phyloP scores from a whole-genome alignment of 805 yeast genomes.

The Ogataea ganodermae region DNA sequence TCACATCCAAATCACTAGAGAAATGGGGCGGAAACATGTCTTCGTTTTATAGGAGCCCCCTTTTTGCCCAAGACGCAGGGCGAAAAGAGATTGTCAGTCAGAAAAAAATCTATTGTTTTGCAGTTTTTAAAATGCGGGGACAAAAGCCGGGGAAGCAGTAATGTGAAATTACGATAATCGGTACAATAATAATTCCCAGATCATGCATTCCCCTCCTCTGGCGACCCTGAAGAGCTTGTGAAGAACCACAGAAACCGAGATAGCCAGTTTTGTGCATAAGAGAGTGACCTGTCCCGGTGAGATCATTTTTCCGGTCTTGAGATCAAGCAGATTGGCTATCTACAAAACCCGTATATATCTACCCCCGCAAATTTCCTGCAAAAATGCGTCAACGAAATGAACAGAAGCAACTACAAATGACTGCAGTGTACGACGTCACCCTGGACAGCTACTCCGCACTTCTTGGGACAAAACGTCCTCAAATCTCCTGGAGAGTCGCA shows the following conservation, averaged over 20 bases:
- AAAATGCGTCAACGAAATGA: too few relatives aligned
- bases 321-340: background rate
- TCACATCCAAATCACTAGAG: too few relatives aligned
- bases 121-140: background rate
- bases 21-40: too few relatives aligned
- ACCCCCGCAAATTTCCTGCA: background rate
- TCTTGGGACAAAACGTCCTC: conserved; percentile 3
- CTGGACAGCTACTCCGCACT: conserved; percentile 1
- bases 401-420: too few relatives aligned
- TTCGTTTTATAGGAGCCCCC: background rate
- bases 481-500: conserved; percentile 12
- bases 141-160: background rate
- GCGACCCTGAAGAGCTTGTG: too few relatives aligned
- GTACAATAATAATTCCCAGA: too few relatives aligned
- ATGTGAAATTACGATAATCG: background rate
- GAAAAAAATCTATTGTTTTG: background rate
- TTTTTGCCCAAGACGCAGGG: background rate
- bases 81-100: background rate
- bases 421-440: background rate
- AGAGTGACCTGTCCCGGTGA: background rate
- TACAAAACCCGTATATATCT: background rate
- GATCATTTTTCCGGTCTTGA: background rate
- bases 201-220: too few relatives aligned
- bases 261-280: too few relatives aligned
- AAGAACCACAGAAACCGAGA: too few relatives aligned